phyloP scores from a whole-genome alignment of 164 flowering plant genomes.

The Pachysandra terminalis region DNA sequence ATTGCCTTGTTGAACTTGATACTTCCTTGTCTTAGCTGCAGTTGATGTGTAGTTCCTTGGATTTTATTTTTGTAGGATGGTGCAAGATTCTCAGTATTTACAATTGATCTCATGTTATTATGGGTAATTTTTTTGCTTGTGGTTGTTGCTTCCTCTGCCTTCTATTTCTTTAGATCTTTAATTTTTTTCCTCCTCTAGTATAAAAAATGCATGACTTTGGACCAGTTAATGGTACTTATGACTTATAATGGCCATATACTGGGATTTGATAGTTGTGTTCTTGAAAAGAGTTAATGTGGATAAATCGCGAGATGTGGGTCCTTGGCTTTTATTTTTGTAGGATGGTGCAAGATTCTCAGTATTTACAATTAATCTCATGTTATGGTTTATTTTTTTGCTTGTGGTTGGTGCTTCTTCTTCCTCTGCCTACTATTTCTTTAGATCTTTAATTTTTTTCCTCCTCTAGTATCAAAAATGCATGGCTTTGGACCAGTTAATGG shows the following conservation, averaged over 20 bases:
- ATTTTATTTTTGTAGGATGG: slow-evolving; percentile 2
- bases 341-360: not conserved
- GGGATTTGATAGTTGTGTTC: slow-evolving; percentile 53
- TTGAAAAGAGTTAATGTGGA: slow-evolving; percentile 32
- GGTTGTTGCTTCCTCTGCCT: not conserved
- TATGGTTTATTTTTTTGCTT: too few relatives aligned
- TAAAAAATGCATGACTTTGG: not conserved
- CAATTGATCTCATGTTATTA: slow-evolving; percentile 1
- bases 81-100: not conserved
- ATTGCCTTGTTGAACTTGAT: slow-evolving; percentile 16
- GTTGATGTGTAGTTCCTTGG: not conserved
- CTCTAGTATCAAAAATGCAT: not conserved
- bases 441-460: not conserved
- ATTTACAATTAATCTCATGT: not conserved
- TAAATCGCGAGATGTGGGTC: slow-evolving; percentile 15
- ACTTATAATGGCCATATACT: slow-evolving; percentile 33
- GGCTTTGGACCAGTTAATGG: slow-evolving; percentile 1
- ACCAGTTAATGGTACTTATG: slow-evolving; percentile 8
- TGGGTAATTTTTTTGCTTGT: not conserved
- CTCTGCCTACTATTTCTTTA: not conserved
- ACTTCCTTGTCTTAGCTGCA: slow-evolving; percentile 8
- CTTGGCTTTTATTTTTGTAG: slow-evolving; percentile 7
- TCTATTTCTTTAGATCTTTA: not conserved
- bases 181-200: not conserved
- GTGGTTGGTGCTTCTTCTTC: not conserved